Conservation (phyloP, 169 alveolate species). For the Plasmodium yoelii region DNA sequence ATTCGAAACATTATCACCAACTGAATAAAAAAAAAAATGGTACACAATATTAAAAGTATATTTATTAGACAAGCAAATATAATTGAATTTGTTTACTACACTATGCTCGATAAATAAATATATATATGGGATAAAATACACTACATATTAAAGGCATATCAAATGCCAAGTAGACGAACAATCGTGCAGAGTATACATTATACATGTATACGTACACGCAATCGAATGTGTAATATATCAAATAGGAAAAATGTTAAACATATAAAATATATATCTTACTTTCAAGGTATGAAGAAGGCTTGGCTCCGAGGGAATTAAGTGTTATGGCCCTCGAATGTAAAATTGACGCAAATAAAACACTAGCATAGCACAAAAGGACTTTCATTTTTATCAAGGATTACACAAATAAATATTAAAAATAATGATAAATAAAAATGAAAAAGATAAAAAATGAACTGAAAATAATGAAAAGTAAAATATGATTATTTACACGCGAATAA, state of each 20-base stretch:
- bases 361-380: slow-evolving; percentile 23
- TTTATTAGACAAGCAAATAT: no score
- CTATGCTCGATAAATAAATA: no score
- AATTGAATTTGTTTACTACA: no score
- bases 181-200: neutral
- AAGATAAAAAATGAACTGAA: neutral
- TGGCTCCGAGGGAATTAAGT: slow-evolving; percentile 13
- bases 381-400: slow-evolving; percentile 34
- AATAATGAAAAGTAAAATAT: slow-evolving; percentile 6
- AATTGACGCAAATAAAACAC: slow-evolving; percentile 28
- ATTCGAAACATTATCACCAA: slow-evolving; percentile 48
- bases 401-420: slow-evolving; percentile 13
- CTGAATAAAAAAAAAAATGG: slow-evolving; percentile 24
- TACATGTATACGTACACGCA: neutral
- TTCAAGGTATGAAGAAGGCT: slow-evolving; percentile 43
- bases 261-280: slow-evolving; percentile 19
- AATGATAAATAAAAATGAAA: slow-evolving; percentile 4
- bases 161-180: neutral
- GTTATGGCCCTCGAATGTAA: slow-evolving; percentile 46
- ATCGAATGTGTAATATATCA: neutral
- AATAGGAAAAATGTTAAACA: neutral
- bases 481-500: slow-evolving; percentile 10
- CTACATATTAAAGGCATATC: no score
- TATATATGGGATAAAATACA: no score
- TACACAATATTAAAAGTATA: neutral